Evolutionary conservation across 371 early-diverging fungal genomes (phyloP).

Genomic region (Haplosporangium sp.): DNA sequence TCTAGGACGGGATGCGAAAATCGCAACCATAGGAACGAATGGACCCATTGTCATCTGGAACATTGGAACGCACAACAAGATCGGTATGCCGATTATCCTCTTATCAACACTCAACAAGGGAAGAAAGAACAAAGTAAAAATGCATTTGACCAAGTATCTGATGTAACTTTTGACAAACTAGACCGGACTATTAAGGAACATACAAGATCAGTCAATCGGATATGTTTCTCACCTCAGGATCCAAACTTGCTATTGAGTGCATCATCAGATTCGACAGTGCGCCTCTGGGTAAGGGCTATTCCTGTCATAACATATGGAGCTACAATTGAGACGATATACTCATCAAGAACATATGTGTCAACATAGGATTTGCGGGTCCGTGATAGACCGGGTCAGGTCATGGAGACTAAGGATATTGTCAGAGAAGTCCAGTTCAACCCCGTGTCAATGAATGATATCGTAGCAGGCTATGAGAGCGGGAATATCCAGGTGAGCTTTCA

Average conservation of each 20-base stretch:
- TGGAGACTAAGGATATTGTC: conserved; percentile 86
- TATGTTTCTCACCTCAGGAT: conserved; percentile 81
- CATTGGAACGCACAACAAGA: conserved; percentile 57
- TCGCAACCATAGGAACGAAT: conserved; percentile 84
- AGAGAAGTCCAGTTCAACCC: conserved; percentile 90
- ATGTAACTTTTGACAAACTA: conserved; percentile 11
- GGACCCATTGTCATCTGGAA: conserved; percentile 72
- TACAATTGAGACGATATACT: not conserved
- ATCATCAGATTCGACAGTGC: conserved; percentile 84
- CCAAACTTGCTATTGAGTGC: conserved; percentile 79
- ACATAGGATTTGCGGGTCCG: conserved; percentile 78
- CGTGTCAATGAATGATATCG: conserved; percentile 70
- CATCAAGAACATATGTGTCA: too few species aligned
- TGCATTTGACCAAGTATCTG: too few species aligned
- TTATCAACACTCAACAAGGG: not conserved
- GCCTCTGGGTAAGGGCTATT: conserved; percentile 74
- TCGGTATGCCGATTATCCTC: conserved; percentile 41
- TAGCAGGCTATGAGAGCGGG: conserved; percentile 91
- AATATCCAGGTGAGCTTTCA: conserved; percentile 70
- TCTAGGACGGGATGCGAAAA: conserved; percentile 61
- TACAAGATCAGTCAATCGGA: conserved; percentile 81
- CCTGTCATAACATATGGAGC: not conserved
- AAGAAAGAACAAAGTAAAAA: not conserved
- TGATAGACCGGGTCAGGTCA: conserved; percentile 61
- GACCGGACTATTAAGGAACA: conserved; percentile 84